These are phyloP conservation scores for Paraconiothyrium sp. DNA, from an alignment of 2,329 filamentous ascomycete species.

Conservation along the genomic window DNA sequence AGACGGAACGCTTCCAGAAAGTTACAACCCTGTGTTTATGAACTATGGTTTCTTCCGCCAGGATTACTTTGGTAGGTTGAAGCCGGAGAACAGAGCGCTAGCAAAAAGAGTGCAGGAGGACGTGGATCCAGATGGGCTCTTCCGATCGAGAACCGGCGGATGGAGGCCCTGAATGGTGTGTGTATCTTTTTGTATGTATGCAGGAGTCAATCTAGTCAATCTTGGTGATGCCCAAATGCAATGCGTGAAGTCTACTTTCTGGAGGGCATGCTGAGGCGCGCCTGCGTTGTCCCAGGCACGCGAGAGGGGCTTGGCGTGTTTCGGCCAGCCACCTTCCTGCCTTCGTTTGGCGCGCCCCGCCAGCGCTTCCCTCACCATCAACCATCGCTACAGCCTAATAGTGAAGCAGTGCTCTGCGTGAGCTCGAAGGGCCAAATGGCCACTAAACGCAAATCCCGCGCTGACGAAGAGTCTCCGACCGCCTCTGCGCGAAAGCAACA, in stretches of 20 bases:
- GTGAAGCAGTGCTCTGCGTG: background rate
- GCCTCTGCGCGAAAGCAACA: background rate
- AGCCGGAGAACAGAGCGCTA: constrained; percentile 40
- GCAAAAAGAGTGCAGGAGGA: constrained; percentile 49
- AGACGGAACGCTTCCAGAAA: constrained; percentile 51
- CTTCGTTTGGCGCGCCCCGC: background rate
- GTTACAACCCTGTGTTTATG: constrained; percentile 59
- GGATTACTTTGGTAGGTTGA: constrained; percentile 57
- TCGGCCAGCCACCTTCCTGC: background rate
- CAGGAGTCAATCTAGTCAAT: background rate
- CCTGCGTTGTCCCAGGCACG: background rate
- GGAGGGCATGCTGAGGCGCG: background rate
- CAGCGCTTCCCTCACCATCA: background rate
- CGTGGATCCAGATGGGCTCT: constrained; percentile 55
- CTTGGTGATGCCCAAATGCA: background rate
- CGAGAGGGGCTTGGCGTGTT: background rate
- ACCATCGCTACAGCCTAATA: background rate
- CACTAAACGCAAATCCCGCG: background rate
- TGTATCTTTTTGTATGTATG: background rate
- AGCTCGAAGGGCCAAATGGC: background rate
- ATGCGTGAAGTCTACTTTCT: background rate
- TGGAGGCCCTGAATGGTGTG: constrained; percentile 47
- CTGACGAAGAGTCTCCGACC: background rate
- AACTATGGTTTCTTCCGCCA: constrained; percentile 58
- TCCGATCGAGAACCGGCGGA: constrained; percentile 53